Conservation (phyloP, 176 grass and related monocot genomes). For the Microstegium vimineum region DNA sequence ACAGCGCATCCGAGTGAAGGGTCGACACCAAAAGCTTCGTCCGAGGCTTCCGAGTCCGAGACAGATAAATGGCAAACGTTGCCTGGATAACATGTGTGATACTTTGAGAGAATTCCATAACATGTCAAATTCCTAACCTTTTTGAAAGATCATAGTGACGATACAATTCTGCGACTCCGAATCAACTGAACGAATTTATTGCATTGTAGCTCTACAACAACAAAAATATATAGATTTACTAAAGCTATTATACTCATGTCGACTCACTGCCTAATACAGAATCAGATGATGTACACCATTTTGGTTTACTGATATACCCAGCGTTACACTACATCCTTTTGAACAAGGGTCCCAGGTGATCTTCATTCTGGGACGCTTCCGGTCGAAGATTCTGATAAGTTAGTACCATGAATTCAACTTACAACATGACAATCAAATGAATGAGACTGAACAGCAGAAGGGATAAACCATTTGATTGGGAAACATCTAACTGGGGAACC, state of each 20-base stretch:
- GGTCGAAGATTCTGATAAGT: conserved; percentile 4
- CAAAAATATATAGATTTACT: not conserved
- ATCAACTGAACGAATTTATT: not conserved
- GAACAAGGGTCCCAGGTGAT: not conserved
- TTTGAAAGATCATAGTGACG: not conserved
- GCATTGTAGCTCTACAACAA: not conserved
- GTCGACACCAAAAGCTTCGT: too few species aligned
- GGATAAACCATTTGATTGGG: not conserved
- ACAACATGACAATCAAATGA: conserved; percentile 25
- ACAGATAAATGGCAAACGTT: not conserved
- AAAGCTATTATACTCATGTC: not conserved
- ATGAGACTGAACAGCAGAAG: conserved; percentile 17
- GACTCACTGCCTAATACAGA: not conserved
- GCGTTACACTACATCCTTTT: conserved; percentile 32
- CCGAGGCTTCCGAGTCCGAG: too few species aligned
- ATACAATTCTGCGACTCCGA: not conserved
- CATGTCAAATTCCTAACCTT: not conserved
- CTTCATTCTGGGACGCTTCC: not conserved
- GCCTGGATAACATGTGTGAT: not conserved
- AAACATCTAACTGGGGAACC: not conserved
- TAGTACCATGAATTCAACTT: conserved; percentile 19
- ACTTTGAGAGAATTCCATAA: not conserved
- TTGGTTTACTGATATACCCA: not conserved
- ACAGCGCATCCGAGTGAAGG: too few species aligned
- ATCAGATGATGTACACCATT: conserved; percentile 20